Base-by-base conservation (phyloP, 2,329 filamentous ascomycete genomes). In the Tympanopsis confertula region DNA sequence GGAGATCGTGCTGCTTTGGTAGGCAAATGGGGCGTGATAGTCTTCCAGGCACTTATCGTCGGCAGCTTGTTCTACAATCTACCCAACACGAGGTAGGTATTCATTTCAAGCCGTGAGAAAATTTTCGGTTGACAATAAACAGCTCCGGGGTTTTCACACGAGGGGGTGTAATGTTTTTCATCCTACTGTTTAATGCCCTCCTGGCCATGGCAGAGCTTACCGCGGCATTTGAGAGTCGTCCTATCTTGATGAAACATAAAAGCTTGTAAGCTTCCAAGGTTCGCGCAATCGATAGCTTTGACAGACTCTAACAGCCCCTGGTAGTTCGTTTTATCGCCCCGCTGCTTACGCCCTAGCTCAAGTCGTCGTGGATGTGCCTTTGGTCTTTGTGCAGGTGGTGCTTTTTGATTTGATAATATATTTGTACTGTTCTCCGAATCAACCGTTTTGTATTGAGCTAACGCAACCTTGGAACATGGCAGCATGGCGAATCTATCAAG, bases 221-320 rank as follows among this genome's bases (percentile, higher is more conserved):
- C 0, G 56, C 74, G 1, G 68, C 75, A 0, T 84, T 82, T 44
- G 57, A 66, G 35, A 69, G 68, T 17, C 70, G 78, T 33, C 78
- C 77, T 0, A 81, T 85, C 39, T 55, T 85, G 28, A 57, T 81
- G 38, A 83, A 83, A 52, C 79, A 84, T 54, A 82, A 82, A 49
- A 74, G 68, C 18, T 83, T 82, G 30, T 60, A 62, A 41, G 44
- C 60, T 40, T 13, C 13, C 4, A n/a, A 15, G 13, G 3, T 18
- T 18, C 17, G 13, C n/a, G 30, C 2, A 14, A 20, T 29, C 5
- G n/a, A 15, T n/a, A 39, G 13, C 12, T 18, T 13, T 36, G 18
- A n/a, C 19, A 13, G 4, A 15, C 15, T n/a, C 19, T 19, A 24
- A 36, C 32, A 35, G 10, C 19, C 28, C 2, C 13, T 2, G 1